Percentiles rank a stretch among this genome's conserved stretches.
phyloP scores from a whole-genome alignment of 2,329 filamentous ascomycete genomes.

The Colletotrichum sp. region DNA sequence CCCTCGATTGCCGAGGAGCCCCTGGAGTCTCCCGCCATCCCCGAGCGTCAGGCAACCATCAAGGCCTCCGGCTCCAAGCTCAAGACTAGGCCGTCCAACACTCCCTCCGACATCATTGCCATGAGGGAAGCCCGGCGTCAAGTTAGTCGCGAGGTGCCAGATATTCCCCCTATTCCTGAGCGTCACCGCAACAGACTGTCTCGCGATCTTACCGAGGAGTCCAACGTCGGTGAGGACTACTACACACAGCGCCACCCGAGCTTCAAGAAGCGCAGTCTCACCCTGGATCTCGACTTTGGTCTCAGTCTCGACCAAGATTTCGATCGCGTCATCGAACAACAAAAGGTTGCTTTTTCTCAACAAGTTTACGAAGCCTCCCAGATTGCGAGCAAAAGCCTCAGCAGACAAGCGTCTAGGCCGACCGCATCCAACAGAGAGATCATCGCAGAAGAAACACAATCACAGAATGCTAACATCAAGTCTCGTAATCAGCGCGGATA shows the following conservation, averaged over 20 bases:
- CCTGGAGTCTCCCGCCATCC: constrained; percentile 67
- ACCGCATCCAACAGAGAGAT: not conserved
- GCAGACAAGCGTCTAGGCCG: constrained; percentile 52
- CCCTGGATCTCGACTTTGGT: constrained; percentile 80
- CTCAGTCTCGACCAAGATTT: constrained; percentile 92
- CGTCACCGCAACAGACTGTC: constrained; percentile 63
- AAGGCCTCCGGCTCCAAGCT: constrained; percentile 85
- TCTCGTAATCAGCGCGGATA: constrained; percentile 87
- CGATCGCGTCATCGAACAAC: constrained; percentile 90
- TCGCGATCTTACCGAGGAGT: constrained; percentile 47
- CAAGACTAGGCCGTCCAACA: constrained; percentile 87
- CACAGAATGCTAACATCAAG: constrained; percentile 66
- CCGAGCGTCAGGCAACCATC: constrained; percentile 85
- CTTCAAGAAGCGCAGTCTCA: constrained; percentile 82
- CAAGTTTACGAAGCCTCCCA: constrained; percentile 24
- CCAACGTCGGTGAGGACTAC: constrained; percentile 40
- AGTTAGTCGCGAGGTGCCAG: constrained; percentile 76
- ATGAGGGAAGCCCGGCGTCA: constrained; percentile 89
- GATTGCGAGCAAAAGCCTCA: constrained; percentile 28
- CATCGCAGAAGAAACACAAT: constrained; percentile 15
- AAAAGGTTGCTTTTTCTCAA: constrained; percentile 80
- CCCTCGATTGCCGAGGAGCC: constrained; percentile 42
- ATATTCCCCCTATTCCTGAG: constrained; percentile 65
- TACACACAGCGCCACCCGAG: constrained; percentile 70
- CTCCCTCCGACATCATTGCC: constrained; percentile 79